A percentile compares a stretch with the other conserved stretches of the same genome.
Evolutionary conservation across 768 basidiomycete species (phyloP).

Genomic region (Termitomyces sp.): DNA sequence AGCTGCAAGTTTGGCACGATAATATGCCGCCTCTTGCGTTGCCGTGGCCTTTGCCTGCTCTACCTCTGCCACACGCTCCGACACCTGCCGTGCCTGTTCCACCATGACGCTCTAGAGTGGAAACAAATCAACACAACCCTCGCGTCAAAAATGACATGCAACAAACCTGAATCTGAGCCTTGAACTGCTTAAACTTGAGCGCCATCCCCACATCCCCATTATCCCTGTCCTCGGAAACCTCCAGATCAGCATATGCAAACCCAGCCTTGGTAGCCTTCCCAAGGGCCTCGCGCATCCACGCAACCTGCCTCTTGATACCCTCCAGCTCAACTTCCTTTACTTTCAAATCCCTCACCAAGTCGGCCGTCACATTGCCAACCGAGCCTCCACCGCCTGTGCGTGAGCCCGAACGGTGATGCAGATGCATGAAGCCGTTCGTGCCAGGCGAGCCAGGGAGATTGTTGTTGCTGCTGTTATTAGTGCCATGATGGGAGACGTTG

Average conservation of each 20-base stretch:
- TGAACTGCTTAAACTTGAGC: slow-evolving; percentile 82
- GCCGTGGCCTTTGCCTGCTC: slow-evolving; percentile 75
- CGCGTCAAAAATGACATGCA: not conserved
- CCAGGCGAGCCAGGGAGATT: slow-evolving; percentile 36
- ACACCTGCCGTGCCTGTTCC: slow-evolving; percentile 71
- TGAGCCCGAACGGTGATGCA: slow-evolving; percentile 31
- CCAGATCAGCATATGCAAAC: slow-evolving; percentile 56
- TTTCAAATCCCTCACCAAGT: slow-evolving; percentile 75
- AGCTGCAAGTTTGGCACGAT: slow-evolving; percentile 90
- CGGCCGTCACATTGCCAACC: slow-evolving; percentile 65
- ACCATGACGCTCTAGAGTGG: slow-evolving; percentile 55
- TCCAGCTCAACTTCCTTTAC: slow-evolving; percentile 81
- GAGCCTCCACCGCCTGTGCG: slow-evolving; percentile 41
- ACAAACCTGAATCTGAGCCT: slow-evolving; percentile 79
- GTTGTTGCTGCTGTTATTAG: slow-evolving; percentile 17
- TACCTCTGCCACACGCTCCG: slow-evolving; percentile 73
- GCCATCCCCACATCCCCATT: slow-evolving; percentile 64
- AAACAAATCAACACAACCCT: not conserved
- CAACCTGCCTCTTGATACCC: slow-evolving; percentile 65
- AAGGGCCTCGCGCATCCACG: slow-evolving; percentile 83
- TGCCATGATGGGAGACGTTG: slow-evolving; percentile 13
- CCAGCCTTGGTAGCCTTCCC: slow-evolving; percentile 72
- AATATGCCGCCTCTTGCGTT: slow-evolving; percentile 91
- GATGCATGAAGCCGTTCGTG: slow-evolving; percentile 46
- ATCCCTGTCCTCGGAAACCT: slow-evolving; percentile 25